These are phyloP conservation scores for Trichoderma cornu-damae DNA, from an alignment of 2,329 filamentous ascomycete species.

Conservation along the genomic window DNA sequence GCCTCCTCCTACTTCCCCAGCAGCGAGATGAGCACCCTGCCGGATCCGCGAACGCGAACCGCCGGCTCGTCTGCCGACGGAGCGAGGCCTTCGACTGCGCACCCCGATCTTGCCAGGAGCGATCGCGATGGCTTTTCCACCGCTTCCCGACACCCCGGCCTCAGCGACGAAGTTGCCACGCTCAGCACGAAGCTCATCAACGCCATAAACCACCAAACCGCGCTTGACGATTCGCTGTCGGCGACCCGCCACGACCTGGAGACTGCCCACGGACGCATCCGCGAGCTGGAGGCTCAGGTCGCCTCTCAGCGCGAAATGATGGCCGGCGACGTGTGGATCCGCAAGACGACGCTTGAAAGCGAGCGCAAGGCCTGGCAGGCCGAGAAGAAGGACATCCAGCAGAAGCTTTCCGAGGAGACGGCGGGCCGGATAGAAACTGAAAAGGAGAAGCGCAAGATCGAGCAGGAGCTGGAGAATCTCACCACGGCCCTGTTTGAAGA, in stretches of 20 bases:
- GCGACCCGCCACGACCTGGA: conserved; percentile 81
- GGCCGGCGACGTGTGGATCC: conserved; percentile 68
- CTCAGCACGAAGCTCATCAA: conserved; percentile 95
- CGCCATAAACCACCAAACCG: conserved; percentile 94
- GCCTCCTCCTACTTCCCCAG: conserved; percentile 41
- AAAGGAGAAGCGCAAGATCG: conserved; percentile 80
- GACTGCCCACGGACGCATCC: conserved; percentile 60
- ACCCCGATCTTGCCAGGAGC: conserved; percentile 2
- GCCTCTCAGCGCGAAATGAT: conserved; percentile 68
- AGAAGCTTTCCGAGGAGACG: conserved; percentile 60
- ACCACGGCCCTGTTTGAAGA: conserved; percentile 95
- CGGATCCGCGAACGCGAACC: conserved; percentile 55
- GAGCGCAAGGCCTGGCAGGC: conserved; percentile 58
- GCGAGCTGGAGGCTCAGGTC: conserved; percentile 59
- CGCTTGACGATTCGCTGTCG: conserved; percentile 80
- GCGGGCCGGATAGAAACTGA: conserved; percentile 60
- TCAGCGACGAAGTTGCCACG: conserved; percentile 72
- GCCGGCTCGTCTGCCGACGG: conserved; percentile 42
- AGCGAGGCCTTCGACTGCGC: conserved; percentile 22
- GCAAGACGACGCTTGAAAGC: conserved; percentile 66
- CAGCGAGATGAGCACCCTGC: conserved; percentile 63
- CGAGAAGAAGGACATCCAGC: conserved; percentile 55
- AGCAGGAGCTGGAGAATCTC: conserved; percentile 84
- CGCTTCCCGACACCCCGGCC: conserved; percentile 48
- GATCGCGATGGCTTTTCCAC: neutral